Evolutionary conservation across 306 rosid species (phyloP), one percentile per base, ranked within the genome.

Genomic region (Citrullus mucosospermus): DNA sequence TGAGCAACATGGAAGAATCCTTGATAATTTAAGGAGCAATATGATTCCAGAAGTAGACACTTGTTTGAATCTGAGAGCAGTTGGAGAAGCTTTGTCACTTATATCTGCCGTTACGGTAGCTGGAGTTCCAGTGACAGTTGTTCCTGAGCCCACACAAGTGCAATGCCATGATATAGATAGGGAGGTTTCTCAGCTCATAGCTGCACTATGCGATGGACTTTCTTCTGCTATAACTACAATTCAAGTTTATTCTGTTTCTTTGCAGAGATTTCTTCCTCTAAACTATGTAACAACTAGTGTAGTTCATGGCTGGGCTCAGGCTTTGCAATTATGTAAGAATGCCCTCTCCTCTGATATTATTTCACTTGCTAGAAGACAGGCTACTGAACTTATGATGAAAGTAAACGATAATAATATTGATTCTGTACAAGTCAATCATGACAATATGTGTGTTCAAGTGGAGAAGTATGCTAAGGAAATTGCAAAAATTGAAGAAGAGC

Each of bases 141-240:
- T 93, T 88, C 98, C 98, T n/a, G 98, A 93, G 86, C 98, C 98
- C 77, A 93, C 98, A 57, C 98, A 91, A 84, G 96, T 80, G 79
- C 98, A 93, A 76, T 93, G 96, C 85, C 88, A 84, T 70, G 98
- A 93, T 87, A 93, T 93, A 77, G 98, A 93, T 81, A 85, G 89
- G 87, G 97, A 93, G 86, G 90, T 91, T 81, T 88, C 90, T 88
- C 96, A 89, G 55, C 86, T 83, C 78, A 81, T 87, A 68, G 84
- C 93, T 80, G 93, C 92, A 82, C 81, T 93, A 80, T 91, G 88
- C 83, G 89, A 84, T 85, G 98, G 92, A 72, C 85, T 91, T 61
- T 80, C 91, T 87, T 91, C 93, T 80, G 92, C 93, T 38, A 58
- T 76, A 78, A 75, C 85, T 60, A 87, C 93, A 78, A 84, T 91